A percentile compares a stretch with the other conserved stretches of the same genome.
Conservation (phyloP, 2,329 filamentous ascomycete genomes). For the Ophiostoma angusticollis region DNA sequence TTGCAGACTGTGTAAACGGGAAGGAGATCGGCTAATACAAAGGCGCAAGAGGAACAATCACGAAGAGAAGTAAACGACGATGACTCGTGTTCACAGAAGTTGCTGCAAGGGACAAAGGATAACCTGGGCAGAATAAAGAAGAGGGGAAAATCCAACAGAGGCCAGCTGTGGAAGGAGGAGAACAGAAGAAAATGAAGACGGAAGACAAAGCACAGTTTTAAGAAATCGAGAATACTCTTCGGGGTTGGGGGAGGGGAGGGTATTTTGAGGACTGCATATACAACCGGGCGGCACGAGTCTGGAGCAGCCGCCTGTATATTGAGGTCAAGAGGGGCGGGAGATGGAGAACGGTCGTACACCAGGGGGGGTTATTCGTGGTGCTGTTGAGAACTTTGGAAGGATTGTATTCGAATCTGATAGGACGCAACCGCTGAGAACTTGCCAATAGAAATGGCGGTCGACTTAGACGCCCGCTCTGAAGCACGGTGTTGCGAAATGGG, state of each 20-base stretch:
- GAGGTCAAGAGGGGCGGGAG: conserved; percentile 24
- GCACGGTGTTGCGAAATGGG: conserved; percentile 20
- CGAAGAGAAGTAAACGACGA: conserved; percentile 3
- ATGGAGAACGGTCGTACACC: conserved; percentile 21
- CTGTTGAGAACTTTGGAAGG: conserved; percentile 5
- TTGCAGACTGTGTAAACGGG: conserved; percentile 15
- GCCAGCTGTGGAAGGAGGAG: conserved; percentile 23
- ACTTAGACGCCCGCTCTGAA: conserved; percentile 31
- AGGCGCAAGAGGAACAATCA: conserved; percentile 2
- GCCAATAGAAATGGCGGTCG: conserved; percentile 28
- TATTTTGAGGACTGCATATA: too few species aligned
- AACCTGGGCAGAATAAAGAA: conserved; percentile 22
- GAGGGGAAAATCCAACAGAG: conserved; percentile 19
- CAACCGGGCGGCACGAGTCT: too few species aligned
- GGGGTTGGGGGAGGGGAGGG: conserved; percentile 28
- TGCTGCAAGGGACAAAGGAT: conserved; percentile 24
- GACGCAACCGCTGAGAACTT: conserved; percentile 16
- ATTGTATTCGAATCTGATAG: conserved; percentile 29
- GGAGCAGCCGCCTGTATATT: too few species aligned
- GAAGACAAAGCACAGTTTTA: conserved; percentile 17
- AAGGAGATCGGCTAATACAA: conserved; percentile 11
- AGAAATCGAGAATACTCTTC: conserved; percentile 8
- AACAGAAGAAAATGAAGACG: conserved; percentile 18
- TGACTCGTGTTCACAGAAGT: background rate
- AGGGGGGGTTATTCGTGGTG: conserved; percentile 21